Percentiles rank a stretch among this genome's conserved stretches.
Conservation (phyloP, 2,329 filamentous ascomycete species). For the Cladophialophora exuberans region DNA sequence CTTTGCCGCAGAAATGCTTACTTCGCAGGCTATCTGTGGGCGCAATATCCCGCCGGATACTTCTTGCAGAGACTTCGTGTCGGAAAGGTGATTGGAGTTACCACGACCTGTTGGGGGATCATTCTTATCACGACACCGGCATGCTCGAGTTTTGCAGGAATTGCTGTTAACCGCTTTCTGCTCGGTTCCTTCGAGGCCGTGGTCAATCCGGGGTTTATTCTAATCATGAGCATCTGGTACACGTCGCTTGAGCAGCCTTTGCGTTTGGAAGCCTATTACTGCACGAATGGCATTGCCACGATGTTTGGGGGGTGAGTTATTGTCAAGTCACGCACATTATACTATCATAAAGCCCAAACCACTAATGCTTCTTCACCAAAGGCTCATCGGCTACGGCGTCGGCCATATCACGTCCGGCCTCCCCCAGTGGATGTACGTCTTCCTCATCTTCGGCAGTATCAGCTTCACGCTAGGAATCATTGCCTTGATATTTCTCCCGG, state of each 20-base stretch:
- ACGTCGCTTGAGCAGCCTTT: constrained; percentile 23
- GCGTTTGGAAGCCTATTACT: constrained; percentile 25
- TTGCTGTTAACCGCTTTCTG: constrained; percentile 26
- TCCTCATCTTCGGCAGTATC: constrained; percentile 27
- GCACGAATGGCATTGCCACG: constrained; percentile 61
- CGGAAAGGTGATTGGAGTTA: constrained; percentile 52
- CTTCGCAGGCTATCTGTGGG: constrained; percentile 47
- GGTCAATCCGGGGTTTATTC: constrained; percentile 40
- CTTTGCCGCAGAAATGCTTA: background rate
- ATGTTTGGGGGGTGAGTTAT: constrained; percentile 65
- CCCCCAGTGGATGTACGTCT: constrained; percentile 34
- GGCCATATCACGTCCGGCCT: constrained; percentile 27
- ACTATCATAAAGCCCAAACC: constrained; percentile 34
- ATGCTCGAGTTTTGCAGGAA: constrained; percentile 22
- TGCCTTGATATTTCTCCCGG: constrained; percentile 21
- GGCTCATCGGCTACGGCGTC: constrained; percentile 28
- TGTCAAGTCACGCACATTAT: constrained; percentile 38
- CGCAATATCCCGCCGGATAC: constrained; percentile 55
- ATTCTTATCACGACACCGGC: constrained; percentile 25
- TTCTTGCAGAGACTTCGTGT: constrained; percentile 53
- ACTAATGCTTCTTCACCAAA: constrained; percentile 31
- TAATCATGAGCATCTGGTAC: constrained; percentile 34
- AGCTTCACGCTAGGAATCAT: constrained; percentile 22
- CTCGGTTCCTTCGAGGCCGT: constrained; percentile 31
- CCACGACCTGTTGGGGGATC: constrained; percentile 24